Percentiles rank a stretch among this genome's conserved stretches.
Conservation (phyloP, 352 stramenopile species). For the Thraustotheca clavata region DNA sequence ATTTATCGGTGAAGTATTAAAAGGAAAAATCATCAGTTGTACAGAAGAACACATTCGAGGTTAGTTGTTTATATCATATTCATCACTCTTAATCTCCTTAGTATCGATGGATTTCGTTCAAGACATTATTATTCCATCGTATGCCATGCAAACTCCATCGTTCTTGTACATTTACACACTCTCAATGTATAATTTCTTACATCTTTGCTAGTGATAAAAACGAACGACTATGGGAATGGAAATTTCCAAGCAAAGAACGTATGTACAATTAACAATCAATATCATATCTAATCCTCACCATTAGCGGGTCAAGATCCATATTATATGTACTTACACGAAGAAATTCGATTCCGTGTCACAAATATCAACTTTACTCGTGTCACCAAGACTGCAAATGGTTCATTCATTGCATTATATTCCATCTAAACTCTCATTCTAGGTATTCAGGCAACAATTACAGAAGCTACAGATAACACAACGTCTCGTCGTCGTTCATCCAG, state of each 20-base stretch:
- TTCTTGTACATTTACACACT: slow-evolving; percentile 50
- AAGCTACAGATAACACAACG: slow-evolving; percentile 56
- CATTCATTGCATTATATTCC: background rate
- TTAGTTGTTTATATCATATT: slow-evolving; percentile 19
- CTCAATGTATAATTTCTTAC: background rate
- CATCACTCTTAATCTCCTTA: slow-evolving; percentile 14
- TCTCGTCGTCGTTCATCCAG: slow-evolving; percentile 68
- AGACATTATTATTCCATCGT: slow-evolving; percentile 85
- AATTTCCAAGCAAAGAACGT: slow-evolving; percentile 77
- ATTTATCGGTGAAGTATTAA: slow-evolving; percentile 83
- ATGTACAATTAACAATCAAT: background rate
- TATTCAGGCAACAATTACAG: slow-evolving; percentile 77
- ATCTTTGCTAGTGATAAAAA: slow-evolving; percentile 41
- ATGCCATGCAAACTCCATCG: slow-evolving; percentile 79
- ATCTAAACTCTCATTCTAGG: slow-evolving; percentile 23
- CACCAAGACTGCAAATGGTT: slow-evolving; percentile 78
- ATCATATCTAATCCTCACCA: background rate
- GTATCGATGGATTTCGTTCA: slow-evolving; percentile 88
- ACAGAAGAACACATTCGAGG: slow-evolving; percentile 82
- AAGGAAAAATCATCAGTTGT: slow-evolving; percentile 82
- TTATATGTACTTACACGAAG: slow-evolving; percentile 84
- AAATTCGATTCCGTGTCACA: slow-evolving; percentile 79
- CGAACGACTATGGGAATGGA: slow-evolving; percentile 79
- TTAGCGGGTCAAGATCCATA: slow-evolving; percentile 25
- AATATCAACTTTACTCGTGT: slow-evolving; percentile 87